Evolutionary conservation across 805 yeast species (phyloP), one percentile per base, ranked within the genome.

Genomic region (Nakazawaea ernobii): DNA sequence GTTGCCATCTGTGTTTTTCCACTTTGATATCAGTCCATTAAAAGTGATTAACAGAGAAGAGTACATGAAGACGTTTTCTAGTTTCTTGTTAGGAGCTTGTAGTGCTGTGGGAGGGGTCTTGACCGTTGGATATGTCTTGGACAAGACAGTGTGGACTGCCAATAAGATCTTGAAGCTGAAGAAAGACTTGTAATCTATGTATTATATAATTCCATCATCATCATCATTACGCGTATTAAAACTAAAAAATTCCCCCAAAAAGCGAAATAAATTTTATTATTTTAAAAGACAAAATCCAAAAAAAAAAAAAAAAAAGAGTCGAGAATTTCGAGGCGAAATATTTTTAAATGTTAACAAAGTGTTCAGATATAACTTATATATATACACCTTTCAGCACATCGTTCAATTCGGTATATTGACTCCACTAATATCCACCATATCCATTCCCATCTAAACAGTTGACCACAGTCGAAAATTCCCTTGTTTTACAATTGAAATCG

Each of bases 61-160:
- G 53, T 78, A 77, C 57, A 75, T 79, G 48, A 84, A 82, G 61
- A 75, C 94, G 1, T 86, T 94, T 83, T 83, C 91, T 29, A 86
- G 90, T 1, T 90, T 91, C 60, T 58, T 89, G 26, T 69, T 90
- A 50, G 89, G 91, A 32, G 87, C 86, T 27, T 80, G 94, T 54
- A 85, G 96, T 48, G 88, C 95, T 7, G 75, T 92, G 36, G 98
- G 97, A 8, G 97, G 98, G 42, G 90, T 94, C 9, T 71, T 94
- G 50, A 91, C 97, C 27, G 90, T 92, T 27, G 98, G 96, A 8
- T 84, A 97, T 0, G 79, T 91, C 33, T 65, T 91, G 41, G 99
- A 94, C 63, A 78, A 89, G 50, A 82, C 95, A 2, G 85, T 90
- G 4, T 90, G 87, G 79, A 92, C 87, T 10, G 96, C 96, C 1